Evolutionary conservation across 345 rosid genomes (phyloP).

Genomic region (Cardamine chenopodiifolia): DNA sequence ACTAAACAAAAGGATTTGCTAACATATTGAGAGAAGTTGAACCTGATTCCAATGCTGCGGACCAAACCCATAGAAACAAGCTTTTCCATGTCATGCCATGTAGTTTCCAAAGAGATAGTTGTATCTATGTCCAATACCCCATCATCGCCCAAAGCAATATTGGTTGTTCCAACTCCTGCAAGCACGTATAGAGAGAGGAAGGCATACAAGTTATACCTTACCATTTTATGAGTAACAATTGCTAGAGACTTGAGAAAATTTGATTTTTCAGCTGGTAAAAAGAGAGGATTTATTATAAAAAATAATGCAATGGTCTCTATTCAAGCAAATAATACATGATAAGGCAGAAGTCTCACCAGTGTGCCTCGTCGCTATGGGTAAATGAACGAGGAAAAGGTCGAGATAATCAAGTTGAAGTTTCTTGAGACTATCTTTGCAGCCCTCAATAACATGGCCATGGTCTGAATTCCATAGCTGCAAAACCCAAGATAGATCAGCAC

Average conservation of each 20-base stretch:
- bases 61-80: slow-evolving; percentile 81
- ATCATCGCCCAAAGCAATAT: slow-evolving; percentile 70
- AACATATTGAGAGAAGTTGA: neutral
- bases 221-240: neutral
- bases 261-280: neutral
- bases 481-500: neutral
- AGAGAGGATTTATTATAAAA: neutral
- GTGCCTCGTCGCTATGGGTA: slow-evolving; percentile 79
- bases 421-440: slow-evolving; percentile 83
- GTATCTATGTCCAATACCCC: slow-evolving; percentile 85
- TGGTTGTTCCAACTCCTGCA: slow-evolving; percentile 75
- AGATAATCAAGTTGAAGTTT: slow-evolving; percentile 87
- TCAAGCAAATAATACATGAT: neutral
- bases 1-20: neutral
- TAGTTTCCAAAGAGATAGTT: slow-evolving; percentile 71
- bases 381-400: slow-evolving; percentile 87
- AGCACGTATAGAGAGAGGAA: neutral
- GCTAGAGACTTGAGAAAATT: neutral
- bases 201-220: neutral
- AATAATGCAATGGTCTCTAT: slow-evolving; percentile 1
- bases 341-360: slow-evolving; percentile 52
- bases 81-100: slow-evolving; percentile 94
- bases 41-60: slow-evolving; percentile 70
- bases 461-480: slow-evolving; percentile 94
- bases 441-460: slow-evolving; percentile 63